Conservation (phyloP, 2,329 filamentous ascomycete species). For the Diaporthe batatas region DNA sequence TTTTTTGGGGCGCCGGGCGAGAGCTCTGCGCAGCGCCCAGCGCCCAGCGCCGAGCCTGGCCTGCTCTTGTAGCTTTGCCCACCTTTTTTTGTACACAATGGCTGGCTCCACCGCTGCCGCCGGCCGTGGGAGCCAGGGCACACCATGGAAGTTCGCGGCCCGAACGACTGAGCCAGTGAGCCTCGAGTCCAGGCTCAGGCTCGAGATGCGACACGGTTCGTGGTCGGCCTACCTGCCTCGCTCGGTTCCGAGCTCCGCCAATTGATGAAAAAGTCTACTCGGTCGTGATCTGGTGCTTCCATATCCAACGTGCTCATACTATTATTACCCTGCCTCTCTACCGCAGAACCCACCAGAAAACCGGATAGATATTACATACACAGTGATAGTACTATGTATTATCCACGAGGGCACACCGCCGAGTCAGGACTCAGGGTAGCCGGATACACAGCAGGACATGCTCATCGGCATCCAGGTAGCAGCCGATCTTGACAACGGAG, state of each 20-base stretch:
- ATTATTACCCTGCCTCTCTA: not conserved
- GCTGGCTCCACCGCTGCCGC: conserved; percentile 19
- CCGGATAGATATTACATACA: not conserved
- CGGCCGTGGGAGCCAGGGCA: conserved; percentile 18
- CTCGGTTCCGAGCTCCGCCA: conserved; percentile 17
- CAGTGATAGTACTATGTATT: too few species aligned
- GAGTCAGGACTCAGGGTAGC: conserved; percentile 17
- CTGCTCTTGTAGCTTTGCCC: too few species aligned
- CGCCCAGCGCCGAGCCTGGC: not conserved
- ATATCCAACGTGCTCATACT: not conserved
- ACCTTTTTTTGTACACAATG: not conserved
- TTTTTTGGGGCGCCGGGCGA: conserved; percentile 13
- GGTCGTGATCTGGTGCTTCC: not conserved
- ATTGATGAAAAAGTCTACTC: conserved; percentile 13
- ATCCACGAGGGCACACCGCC: not conserved
- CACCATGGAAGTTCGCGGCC: conserved; percentile 30
- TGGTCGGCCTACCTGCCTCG: conserved; percentile 20
- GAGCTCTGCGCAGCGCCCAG: not conserved
- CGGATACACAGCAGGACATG: not conserved
- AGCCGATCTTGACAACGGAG: conserved; percentile 29
- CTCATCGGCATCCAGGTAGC: conserved; percentile 17
- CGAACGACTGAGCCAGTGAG: conserved; percentile 35
- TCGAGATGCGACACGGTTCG: conserved; percentile 4
- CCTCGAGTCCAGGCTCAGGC: not conserved
- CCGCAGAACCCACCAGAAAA: not conserved